Conservation (phyloP, 441 rosid genomes). For the Raphanus hybrid region DNA sequence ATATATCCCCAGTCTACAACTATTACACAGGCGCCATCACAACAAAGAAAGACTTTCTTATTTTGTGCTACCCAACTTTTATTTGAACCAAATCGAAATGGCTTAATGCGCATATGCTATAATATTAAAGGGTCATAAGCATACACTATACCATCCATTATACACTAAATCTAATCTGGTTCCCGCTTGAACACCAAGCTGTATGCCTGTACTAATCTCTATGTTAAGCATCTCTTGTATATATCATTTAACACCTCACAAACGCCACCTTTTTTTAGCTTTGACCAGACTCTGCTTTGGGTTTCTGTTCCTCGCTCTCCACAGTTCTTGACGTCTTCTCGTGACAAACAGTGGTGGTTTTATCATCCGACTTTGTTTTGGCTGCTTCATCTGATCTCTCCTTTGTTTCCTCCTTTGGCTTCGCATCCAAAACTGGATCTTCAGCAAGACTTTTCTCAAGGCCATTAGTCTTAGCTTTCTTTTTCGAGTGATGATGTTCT, state of each 20-base stretch:
- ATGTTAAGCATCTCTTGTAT: constrained; percentile 35
- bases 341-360: constrained; percentile 25
- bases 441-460: constrained; percentile 28
- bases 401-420: constrained; percentile 41
- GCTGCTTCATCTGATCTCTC: constrained; percentile 26
- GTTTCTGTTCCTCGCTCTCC: constrained; percentile 48
- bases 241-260: constrained; percentile 27
- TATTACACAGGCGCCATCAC: constrained; percentile 37
- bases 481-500: constrained; percentile 36
- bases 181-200: constrained; percentile 41
- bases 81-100: constrained; percentile 38
- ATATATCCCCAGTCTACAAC: constrained; percentile 37
- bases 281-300: constrained; percentile 62
- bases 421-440: constrained; percentile 36
- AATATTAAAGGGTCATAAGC: constrained; percentile 31
- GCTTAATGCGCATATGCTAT: background rate
- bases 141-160: constrained; percentile 29
- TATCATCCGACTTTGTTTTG: constrained; percentile 39
- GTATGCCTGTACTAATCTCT: constrained; percentile 46
- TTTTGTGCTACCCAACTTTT: constrained; percentile 32
- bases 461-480: constrained; percentile 42
- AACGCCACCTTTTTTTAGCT: constrained; percentile 46
- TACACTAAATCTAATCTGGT: constrained; percentile 37
- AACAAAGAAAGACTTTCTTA: constrained; percentile 31
- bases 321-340: constrained; percentile 43